Evolutionary conservation across 1,139 yeast genomes (phyloP).

Genomic region (Taphrina wiesneri): DNA sequence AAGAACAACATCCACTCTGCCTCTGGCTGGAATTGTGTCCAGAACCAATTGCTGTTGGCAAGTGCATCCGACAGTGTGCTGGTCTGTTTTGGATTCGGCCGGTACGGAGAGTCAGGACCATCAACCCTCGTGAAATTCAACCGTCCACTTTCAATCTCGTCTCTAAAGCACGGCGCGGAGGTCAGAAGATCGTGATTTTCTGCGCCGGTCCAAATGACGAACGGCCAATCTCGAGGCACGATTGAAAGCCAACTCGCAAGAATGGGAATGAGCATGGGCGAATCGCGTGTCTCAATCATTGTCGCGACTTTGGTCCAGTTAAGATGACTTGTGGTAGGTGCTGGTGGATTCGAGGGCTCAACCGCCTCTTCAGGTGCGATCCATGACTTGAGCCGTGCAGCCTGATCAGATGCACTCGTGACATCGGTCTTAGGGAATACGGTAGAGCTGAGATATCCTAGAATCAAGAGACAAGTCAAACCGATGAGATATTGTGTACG

Average conservation of each 20-base stretch:
- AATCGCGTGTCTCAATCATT: slow-evolving; percentile 30
- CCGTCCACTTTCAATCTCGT: slow-evolving; percentile 2
- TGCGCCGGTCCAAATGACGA: slow-evolving; percentile 21
- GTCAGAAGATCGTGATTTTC: slow-evolving; percentile 8
- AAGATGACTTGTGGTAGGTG: neutral
- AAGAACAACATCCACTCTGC: slow-evolving; percentile 34
- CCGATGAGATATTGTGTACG: neutral
- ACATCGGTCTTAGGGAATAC: neutral
- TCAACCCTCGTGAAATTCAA: slow-evolving; percentile 12
- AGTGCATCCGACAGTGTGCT: slow-evolving; percentile 10
- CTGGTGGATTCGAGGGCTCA: neutral
- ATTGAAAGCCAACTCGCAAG: slow-evolving; percentile 23
- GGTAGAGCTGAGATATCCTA: neutral
- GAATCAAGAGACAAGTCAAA: neutral
- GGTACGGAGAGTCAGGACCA: neutral
- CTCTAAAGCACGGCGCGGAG: neutral
- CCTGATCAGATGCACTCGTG: neutral
- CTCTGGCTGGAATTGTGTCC: slow-evolving; percentile 17
- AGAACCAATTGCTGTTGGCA: slow-evolving; percentile 24
- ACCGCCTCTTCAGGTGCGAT: neutral
- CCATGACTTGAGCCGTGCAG: slow-evolving; percentile 6
- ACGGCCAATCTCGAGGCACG: slow-evolving; percentile 29
- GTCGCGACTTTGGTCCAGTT: slow-evolving; percentile 29
- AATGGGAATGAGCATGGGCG: slow-evolving; percentile 24
- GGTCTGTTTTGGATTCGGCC: neutral